Percentiles rank a stretch among this genome's conserved stretches.
Conservation (phyloP, 1,139 yeast genomes). For the Lodderomyces jiufengensis region DNA sequence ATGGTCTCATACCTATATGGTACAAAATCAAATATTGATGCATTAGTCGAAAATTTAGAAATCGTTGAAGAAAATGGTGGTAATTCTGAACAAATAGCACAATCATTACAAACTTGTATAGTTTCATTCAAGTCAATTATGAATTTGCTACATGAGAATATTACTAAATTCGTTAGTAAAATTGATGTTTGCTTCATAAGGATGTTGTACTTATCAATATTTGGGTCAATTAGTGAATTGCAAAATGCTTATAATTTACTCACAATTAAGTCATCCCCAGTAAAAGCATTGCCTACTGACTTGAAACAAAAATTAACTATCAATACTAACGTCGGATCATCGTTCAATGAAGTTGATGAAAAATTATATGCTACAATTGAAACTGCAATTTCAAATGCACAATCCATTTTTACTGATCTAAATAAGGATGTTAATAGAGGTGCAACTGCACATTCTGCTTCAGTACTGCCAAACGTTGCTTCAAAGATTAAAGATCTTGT, state of each 20-base stretch:
- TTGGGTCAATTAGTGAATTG: constrained; percentile 73
- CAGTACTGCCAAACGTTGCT: constrained; percentile 39
- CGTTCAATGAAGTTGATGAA: constrained; percentile 60
- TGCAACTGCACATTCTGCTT: constrained; percentile 37
- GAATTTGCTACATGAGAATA: constrained; percentile 44
- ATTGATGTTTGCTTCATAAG: constrained; percentile 70
- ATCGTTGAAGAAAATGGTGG: constrained; percentile 46
- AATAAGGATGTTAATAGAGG: constrained; percentile 73
- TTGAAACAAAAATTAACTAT: constrained; percentile 26
- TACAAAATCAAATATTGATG: constrained; percentile 57
- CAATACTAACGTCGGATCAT: constrained; percentile 15
- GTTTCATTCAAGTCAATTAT: constrained; percentile 52
- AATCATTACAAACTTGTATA: constrained; percentile 33
- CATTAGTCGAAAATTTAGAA: constrained; percentile 56
- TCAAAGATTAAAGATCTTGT: constrained; percentile 74
- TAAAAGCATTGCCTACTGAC: constrained; percentile 16
- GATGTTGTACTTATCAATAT: constrained; percentile 65
- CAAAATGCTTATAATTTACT: constrained; percentile 66
- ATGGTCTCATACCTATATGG: constrained; percentile 54
- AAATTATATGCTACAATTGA: constrained; percentile 72
- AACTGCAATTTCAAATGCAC: constrained; percentile 73
- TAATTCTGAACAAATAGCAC: constrained; percentile 27
- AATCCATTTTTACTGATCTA: constrained; percentile 72
- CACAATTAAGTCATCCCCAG: constrained; percentile 27
- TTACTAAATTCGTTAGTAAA: constrained; percentile 45